phyloP scores from a whole-genome alignment of 129 eudicot genomes.

The Scalesia atractyloides region DNA sequence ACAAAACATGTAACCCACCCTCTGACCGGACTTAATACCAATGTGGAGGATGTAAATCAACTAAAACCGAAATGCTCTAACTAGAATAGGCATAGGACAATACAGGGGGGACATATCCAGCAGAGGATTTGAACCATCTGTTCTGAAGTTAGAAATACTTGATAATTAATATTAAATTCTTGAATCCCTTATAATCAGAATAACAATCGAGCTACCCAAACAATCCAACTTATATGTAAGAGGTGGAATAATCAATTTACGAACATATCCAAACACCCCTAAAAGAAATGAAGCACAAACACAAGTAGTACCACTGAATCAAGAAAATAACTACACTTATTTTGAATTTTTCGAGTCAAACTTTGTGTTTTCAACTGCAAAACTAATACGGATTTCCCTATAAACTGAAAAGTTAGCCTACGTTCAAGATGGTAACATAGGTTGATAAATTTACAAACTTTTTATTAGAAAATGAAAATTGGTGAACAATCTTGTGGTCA shows the following conservation, averaged over 20 bases:
- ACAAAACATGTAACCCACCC: neutral
- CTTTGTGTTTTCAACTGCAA: neutral
- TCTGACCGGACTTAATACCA: neutral
- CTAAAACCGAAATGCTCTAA: too few species aligned
- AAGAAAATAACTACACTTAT: neutral
- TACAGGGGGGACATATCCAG: neutral
- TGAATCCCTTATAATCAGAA: neutral
- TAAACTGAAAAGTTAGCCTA: neutral
- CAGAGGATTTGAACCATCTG: neutral
- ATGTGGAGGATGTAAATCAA: too few species aligned
- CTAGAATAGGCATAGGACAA: neutral
- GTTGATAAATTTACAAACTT: neutral
- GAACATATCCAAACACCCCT: neutral
- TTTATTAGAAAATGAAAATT: neutral
- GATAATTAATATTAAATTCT: neutral
- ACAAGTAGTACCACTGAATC: neutral
- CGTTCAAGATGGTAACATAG: neutral
- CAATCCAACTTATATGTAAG: neutral
- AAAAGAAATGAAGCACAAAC: conserved; percentile 2
- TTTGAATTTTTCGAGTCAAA: conserved; percentile 11
- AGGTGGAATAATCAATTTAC: neutral
- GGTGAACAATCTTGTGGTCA: neutral
- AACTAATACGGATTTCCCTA: neutral
- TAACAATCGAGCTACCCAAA: neutral
- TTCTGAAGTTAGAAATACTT: neutral